phyloP scores from a whole-genome alignment of 1,284 basidiomycete genomes.

The Blastosporella zonata region DNA sequence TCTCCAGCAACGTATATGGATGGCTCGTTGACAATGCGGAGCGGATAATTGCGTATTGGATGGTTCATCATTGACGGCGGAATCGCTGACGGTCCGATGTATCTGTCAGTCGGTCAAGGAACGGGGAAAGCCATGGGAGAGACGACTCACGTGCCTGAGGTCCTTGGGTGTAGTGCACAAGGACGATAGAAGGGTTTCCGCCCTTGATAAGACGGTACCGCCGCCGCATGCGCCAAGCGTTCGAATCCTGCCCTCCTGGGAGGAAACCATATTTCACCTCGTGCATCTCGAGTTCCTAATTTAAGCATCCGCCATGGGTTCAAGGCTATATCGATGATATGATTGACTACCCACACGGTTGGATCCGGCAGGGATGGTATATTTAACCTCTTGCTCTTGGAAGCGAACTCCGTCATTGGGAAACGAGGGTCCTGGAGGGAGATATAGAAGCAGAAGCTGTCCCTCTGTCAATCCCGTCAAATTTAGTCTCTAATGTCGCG shows the following conservation, averaged over 20 bases:
- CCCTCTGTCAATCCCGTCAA: constrained; percentile 47
- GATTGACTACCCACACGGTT: constrained; percentile 43
- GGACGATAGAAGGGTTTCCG: constrained; percentile 62
- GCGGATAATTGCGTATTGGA: constrained; percentile 66
- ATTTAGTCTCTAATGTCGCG: constrained; percentile 6
- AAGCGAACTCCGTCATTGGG: constrained; percentile 72
- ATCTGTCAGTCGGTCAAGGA: constrained; percentile 2
- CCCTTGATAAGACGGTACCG: constrained; percentile 70
- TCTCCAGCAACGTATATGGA: constrained; percentile 66
- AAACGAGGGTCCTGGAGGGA: constrained; percentile 52
- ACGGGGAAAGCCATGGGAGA: constrained; percentile 17
- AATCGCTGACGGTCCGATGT: constrained; percentile 42
- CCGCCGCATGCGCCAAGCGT: constrained; percentile 62
- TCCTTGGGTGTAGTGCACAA: constrained; percentile 71
- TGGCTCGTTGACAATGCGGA: constrained; percentile 62
- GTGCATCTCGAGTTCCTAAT: constrained; percentile 64
- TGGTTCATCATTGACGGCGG: constrained; percentile 51
- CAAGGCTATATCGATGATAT: constrained; percentile 6
- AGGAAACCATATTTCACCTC: constrained; percentile 74
- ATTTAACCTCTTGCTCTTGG: constrained; percentile 64
- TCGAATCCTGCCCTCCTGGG: constrained; percentile 55
- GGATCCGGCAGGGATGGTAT: constrained; percentile 43
- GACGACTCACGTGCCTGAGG: constrained; percentile 49
- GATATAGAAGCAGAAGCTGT: constrained; percentile 57
- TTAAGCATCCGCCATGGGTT: constrained; percentile 6